Evolutionary conservation across 2,329 filamentous ascomycete genomes (phyloP), one percentile per base, ranked within the genome.

Genomic region (Diaporthe batatas): DNA sequence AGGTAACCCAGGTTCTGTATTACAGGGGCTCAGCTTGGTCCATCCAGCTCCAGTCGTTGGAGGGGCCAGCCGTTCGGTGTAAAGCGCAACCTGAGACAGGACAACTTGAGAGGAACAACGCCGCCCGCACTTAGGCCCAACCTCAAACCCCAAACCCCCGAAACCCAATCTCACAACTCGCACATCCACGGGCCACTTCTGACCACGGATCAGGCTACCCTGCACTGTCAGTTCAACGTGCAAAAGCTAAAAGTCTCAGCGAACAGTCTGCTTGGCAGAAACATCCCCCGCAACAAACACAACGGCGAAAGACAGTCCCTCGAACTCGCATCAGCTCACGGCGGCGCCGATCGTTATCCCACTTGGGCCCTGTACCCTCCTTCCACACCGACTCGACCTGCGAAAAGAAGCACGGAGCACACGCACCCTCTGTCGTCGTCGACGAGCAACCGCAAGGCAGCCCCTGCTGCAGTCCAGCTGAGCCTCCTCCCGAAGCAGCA

Each of bases 281-380:
- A 67, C 29, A 29, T 29, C 5, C 5, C 29, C 29, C 29, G 39
- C 32, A 21, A 32, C 59, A 25, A 25, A 39, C 62, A 67, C 18
- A 39, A 53, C 6, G 8, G 18, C 12, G 7, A 18, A 18, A 25
- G 32, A 67, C 62, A 6, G n/a, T 29, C 29, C 62, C 25, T 12
- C 23, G 21, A 39, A 49, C 62, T 39, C 25, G 47, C 21, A 53
- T 21, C 62, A 67, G 62, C 32, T 49, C 34, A 29, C 47, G 47
- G 62, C 62, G 47, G 62, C 62, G 62, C 62, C 47, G 62, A 67
- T 67, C 62, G 62, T 53, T 53, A 67, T 67, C 62, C 62, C 62
- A 67, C 62, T 23, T 53, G 47, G 32, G 47, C 21, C 62, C 47
- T 67, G 47, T 21, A 36, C 62, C 62, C 47, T 67, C 32, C 62